phyloP scores from a whole-genome alignment of 192 early-diverging fungal genomes.

The Rhizophagus sp. region DNA sequence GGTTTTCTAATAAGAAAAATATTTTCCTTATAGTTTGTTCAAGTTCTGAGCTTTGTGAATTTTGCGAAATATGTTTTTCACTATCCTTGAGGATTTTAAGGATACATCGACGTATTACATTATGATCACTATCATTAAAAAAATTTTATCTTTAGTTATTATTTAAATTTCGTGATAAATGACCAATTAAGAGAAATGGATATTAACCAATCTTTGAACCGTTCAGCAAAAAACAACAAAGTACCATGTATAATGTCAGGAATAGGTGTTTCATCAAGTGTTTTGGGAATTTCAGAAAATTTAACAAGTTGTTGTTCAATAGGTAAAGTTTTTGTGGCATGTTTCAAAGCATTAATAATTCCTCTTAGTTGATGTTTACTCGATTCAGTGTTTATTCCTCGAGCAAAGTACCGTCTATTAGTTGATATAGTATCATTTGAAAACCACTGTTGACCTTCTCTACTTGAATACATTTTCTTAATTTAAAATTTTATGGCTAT shows the following conservation, averaged over 20 bases:
- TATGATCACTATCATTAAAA: conserved; percentile 3
- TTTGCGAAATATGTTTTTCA: conserved; percentile 8
- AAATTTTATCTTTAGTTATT: not conserved
- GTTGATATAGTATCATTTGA: not conserved
- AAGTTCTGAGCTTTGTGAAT: not conserved
- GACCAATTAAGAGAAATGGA: not conserved
- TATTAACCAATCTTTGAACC: conserved; percentile 4
- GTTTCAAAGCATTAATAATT: not conserved
- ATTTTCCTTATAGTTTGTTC: conserved; percentile 15
- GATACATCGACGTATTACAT: conserved; percentile 11
- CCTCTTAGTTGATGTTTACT: not conserved
- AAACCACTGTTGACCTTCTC: not conserved
- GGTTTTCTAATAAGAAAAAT: conserved; percentile 19
- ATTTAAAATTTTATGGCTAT: no score
- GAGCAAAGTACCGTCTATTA: not conserved
- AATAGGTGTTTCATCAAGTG: conserved; percentile 4
- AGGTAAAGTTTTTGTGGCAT: not conserved
- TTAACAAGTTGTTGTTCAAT: conserved; percentile 10
- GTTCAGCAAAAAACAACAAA: conserved; percentile 9
- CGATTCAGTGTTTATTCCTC: not conserved
- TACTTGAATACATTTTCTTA: not conserved
- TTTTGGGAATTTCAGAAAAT: conserved; percentile 1
- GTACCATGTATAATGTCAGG: not conserved
- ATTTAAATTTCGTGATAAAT: not conserved
- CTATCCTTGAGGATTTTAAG: conserved; percentile 17